Evolutionary conservation across 2,329 filamentous ascomycete species (phyloP), one percentile per base, ranked within the genome.

Genomic region (Neocucurbitaria cava): DNA sequence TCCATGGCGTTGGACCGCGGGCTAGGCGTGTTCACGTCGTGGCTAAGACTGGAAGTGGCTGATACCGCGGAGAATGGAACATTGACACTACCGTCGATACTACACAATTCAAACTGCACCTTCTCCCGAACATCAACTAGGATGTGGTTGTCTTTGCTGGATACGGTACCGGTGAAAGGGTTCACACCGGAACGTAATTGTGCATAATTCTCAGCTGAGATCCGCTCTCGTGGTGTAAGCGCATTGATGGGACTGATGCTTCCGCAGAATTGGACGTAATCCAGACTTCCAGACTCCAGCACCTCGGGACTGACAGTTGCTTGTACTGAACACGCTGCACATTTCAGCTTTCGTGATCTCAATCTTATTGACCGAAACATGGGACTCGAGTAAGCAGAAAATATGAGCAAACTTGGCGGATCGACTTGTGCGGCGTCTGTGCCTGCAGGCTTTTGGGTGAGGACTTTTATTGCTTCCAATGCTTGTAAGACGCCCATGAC

Each of bases 401-500:
- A 87, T 21, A 87, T 74, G 8, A 83, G 76, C 49, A 85, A 59
- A 3, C 69, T 78, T 56, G 76, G 78, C 50, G 72, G 74, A 49
- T 71, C 70, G 49, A 52, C 8, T 15, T 52, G 21, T 13, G 51
- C 21, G 43, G 45, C 10, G 15, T 50, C 46, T 23, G 51, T 31
- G 3, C 52, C 38, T 66, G 3, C 68, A 72, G 26, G 45, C 18
- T 52, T 48, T 21, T 78, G 68, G 0, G 85, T 82, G 15, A 97
- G 82, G n/a, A 97, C 75, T 72, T 96, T 95, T 67, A 98, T 87
- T 0, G 91, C 87, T 77, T 98, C 92, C 1, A 96, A 80, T 0
- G 95, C 94, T 78, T 98, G 95, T 51, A 98, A 78, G 0, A 96
- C 88, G 7, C 95, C 95, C 91, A 99, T 97, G 0, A 87, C 83